Base-by-base conservation (phyloP, 1,139 yeast species). In the Blastobotrys persicus region DNA sequence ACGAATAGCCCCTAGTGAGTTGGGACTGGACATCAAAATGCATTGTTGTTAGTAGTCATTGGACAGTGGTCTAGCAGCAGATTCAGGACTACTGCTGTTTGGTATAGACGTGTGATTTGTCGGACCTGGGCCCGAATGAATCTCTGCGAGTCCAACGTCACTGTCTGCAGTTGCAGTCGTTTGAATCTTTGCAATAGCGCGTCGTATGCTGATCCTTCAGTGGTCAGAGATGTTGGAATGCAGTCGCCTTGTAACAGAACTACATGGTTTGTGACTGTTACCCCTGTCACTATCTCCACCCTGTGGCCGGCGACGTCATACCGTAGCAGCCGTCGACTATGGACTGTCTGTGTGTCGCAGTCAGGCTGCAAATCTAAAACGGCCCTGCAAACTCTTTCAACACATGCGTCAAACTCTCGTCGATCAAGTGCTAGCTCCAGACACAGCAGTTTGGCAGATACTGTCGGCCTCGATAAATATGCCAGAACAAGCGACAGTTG, bases 121-220 rank as follows among this genome's bases (percentile, higher is more conserved):
- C 41, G 26, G 13, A 37, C 14, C 41, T 37, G 41, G 11, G 41
- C 41, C 4, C 41, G 23, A 9, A 37, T 23, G 28, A 37, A 37
- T 12, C 41, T 7, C 6, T 19, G 18, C 14, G 41, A 37, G 28
- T 9, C 7, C 9, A 23, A 9, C 41, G 26, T 12, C 14, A 37
- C 28, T 9, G 7, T 18, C 28, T 12, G n/a, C 28, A 18, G 28
- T 23, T 37, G 26, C 7, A 37, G 17, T 18, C 41, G 41, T 19
- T 23, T 16, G 39, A 34, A 34, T 9, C 39, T 13, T 12, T 5
- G 18, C 17, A 37, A 37, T 6, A 37, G 28, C 5, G 28, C 28
- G 28, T 23, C 9, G 28, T 23, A 23, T 5, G 9, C 5, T 23
- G 28, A 9, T n/a, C n/a, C n/a, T n/a, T n/a, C n/a, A n/a, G n/a